These are phyloP conservation scores for Rhododendron mucronatum DNA, from an alignment of 148 eudicot species.

Conservation along the genomic window DNA sequence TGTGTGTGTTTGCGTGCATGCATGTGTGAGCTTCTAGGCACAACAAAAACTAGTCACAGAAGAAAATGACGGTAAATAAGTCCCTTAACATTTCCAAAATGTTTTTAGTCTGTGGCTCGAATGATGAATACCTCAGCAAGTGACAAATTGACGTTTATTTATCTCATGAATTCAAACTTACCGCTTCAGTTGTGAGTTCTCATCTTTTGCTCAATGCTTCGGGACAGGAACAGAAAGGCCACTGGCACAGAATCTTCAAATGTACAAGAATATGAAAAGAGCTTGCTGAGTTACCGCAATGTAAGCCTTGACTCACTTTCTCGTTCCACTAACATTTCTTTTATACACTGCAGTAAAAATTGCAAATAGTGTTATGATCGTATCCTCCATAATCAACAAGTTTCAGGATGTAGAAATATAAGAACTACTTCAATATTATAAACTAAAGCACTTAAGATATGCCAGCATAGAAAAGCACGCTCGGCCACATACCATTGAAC, in stretches of 20 bases:
- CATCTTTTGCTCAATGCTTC: constrained; percentile 7
- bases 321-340: background rate
- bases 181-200: background rate
- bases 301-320: constrained; percentile 25
- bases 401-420: background rate
- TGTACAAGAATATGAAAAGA: constrained; percentile 12
- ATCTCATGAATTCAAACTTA: background rate
- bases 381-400: background rate
- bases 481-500: background rate
- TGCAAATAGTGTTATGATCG: background rate
- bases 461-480: background rate
- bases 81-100: background rate
- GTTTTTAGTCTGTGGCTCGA: background rate
- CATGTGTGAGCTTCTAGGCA: background rate
- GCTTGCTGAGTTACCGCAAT: constrained; percentile 3
- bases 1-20: background rate
- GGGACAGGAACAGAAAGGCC: constrained; percentile 16
- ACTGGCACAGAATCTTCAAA: background rate
- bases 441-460: background rate
- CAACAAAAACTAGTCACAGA: background rate
- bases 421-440: background rate
- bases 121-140: constrained; percentile 5
- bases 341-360: background rate
- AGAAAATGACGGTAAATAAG: background rate
- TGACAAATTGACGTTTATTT: background rate